Evolutionary conservation across 305 asterid species (phyloP), one percentile per base, ranked within the genome.

Genomic region (Andrographis paniculata): DNA sequence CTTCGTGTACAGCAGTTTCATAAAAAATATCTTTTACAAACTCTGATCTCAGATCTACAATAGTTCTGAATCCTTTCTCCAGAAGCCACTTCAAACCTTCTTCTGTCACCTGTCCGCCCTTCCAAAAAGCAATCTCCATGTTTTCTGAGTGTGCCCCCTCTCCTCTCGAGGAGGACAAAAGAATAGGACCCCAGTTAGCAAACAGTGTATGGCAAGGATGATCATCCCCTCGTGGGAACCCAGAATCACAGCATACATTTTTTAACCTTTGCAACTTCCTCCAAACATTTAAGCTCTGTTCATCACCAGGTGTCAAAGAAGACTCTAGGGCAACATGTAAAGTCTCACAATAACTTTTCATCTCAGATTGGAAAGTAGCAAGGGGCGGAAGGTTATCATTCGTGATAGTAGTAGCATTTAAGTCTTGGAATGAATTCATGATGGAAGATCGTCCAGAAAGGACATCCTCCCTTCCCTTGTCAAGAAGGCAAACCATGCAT

Each of bases 261-360:
- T 91, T 91, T 75, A 91, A 68, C 54, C 85, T 83, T 57, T 83
- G 99, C 69, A 91, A 55, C 53, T 83, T 91, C 56, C 81, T 71
- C 99, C 99, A 91, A 43, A 91, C 96, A 69, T 78, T 75, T 23
- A 72, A 51, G 53, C 84, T 75, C 43, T 77, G 76, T 52, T 67
- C 77, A 59, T 91, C 95, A 37, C 91, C 95, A 31, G 99, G 96
- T 50, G 72, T 72, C 66, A 86, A 62, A 56, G 74, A 82, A 40
- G 77, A 73, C 73, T 86, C 96, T 36, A 86, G 77, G 30, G 99
- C 99, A 22, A 80, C 80, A 50, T 91, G 99, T 65, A 91, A 73
- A 68, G 96, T 91, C 68, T 91, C 99, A 33, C 99, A 91, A 56
- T 91, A 91, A 56, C 96, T 83, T 58, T 86, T 91, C 99, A 86